Percentiles rank a stretch among this genome's conserved stretches.
These are phyloP conservation scores for Parastagonospora avenae DNA, from an alignment of 2,329 filamentous ascomycete genomes.

Conservation along the genomic window DNA sequence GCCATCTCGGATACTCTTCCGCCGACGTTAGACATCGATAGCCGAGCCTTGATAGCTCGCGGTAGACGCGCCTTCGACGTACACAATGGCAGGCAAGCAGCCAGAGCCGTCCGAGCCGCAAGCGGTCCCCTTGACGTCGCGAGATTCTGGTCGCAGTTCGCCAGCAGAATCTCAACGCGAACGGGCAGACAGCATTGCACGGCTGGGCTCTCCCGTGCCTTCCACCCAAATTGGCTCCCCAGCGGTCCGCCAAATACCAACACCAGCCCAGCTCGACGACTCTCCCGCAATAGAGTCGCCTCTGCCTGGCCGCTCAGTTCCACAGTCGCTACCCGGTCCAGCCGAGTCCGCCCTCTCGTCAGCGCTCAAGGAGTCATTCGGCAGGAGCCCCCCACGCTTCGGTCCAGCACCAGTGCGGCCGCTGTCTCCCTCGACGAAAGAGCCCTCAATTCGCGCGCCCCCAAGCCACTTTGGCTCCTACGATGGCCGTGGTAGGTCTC, in stretches of 20 bases:
- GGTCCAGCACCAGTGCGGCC: slow-evolving; percentile 62
- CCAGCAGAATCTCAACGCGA: slow-evolving; percentile 45
- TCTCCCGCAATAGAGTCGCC: slow-evolving; percentile 59
- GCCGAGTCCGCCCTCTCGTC: slow-evolving; percentile 87
- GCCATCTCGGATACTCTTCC: slow-evolving; percentile 5
- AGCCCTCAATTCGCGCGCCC: slow-evolving; percentile 57
- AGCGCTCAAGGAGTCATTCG: slow-evolving; percentile 77
- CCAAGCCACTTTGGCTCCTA: slow-evolving; percentile 86
- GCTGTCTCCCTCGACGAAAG: slow-evolving; percentile 59
- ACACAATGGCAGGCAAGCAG: slow-evolving; percentile 26
- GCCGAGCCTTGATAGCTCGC: slow-evolving; percentile 11
- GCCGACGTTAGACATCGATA: slow-evolving; percentile 30
- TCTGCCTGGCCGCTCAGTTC: slow-evolving; percentile 65
- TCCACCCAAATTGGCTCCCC: slow-evolving; percentile 52
- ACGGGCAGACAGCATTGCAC: slow-evolving; percentile 59
- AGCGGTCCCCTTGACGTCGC: slow-evolving; percentile 36
- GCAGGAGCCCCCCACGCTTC: slow-evolving; percentile 71
- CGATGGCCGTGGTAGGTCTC: slow-evolving; percentile 65
- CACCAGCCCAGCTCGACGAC: slow-evolving; percentile 53
- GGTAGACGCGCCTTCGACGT: not conserved
- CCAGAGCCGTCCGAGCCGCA: slow-evolving; percentile 31
- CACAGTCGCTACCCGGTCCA: slow-evolving; percentile 69
- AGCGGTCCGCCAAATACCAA: slow-evolving; percentile 56
- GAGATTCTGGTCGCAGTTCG: slow-evolving; percentile 32
- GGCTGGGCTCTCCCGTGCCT: slow-evolving; percentile 62